phyloP scores from a whole-genome alignment of 192 early-diverging fungal genomes.

The Coemansia sp. region DNA sequence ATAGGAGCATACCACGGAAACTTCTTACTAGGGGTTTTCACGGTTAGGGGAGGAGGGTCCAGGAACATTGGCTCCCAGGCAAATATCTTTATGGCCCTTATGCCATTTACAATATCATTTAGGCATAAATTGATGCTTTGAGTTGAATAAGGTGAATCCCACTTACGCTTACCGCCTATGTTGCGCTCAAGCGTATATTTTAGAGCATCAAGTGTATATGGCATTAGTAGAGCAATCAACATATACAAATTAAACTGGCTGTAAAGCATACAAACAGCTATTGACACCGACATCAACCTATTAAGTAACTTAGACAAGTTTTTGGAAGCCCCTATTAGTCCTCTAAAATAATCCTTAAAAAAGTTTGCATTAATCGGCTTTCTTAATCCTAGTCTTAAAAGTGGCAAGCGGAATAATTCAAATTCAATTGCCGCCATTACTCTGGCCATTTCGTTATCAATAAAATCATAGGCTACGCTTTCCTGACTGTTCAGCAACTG shows the following conservation, averaged over 20 bases:
- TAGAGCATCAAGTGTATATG: no score
- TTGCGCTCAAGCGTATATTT: no score
- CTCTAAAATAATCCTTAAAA: not conserved
- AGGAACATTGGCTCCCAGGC: no score
- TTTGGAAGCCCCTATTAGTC: not conserved
- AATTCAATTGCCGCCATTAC: not conserved
- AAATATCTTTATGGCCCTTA: constrained; percentile 38
- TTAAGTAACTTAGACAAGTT: not conserved
- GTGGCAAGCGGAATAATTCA: constrained; percentile 29
- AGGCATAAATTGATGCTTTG: no score
- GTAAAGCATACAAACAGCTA: no score
- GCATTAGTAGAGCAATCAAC: no score
- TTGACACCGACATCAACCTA: no score
- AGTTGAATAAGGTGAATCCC: no score
- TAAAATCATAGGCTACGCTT: not conserved
- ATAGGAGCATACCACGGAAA: constrained; percentile 34
- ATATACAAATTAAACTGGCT: no score
- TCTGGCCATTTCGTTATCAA: not conserved
- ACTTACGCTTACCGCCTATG: no score
- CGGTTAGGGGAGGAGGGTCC: not conserved
- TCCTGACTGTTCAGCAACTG: not conserved
- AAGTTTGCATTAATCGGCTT: not conserved
- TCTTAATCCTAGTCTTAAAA: constrained; percentile 6
- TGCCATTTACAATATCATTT: no score
- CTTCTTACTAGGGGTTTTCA: no score